Percentiles rank a stretch among this genome's conserved stretches.
phyloP scores from a whole-genome alignment of 495 filamentous ascomycete genomes.

The Hypoxylon crocopeplum region DNA sequence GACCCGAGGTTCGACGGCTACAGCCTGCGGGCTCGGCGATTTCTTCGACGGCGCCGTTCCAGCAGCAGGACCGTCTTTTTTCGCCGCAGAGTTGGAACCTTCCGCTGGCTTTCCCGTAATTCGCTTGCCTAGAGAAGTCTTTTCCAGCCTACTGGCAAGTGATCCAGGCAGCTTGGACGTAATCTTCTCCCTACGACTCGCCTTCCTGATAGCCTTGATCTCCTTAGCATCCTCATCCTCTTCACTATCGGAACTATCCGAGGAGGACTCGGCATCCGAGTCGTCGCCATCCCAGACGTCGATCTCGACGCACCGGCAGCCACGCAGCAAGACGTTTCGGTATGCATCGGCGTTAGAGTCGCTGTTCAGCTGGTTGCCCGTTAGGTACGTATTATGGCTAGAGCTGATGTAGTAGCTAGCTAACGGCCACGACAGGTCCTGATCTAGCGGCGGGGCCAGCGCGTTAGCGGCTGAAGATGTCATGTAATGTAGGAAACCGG shows the following conservation, averaged over 20 bases:
- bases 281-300: slow-evolving; percentile 92
- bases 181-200: slow-evolving; percentile 42
- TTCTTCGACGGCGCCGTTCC: slow-evolving; percentile 27
- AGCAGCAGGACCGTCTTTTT: not conserved
- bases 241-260: slow-evolving; percentile 31
- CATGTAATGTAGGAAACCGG: slow-evolving; percentile 66
- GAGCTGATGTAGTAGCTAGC: slow-evolving; percentile 90
- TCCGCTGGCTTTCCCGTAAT: slow-evolving; percentile 34
- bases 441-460: slow-evolving; percentile 43
- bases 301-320: slow-evolving; percentile 94
- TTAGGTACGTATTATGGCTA: slow-evolving; percentile 95
- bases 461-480: slow-evolving; percentile 59
- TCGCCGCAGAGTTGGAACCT: not conserved
- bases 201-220: slow-evolving; percentile 36
- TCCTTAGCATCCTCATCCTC: slow-evolving; percentile 34
- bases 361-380: slow-evolving; percentile 89
- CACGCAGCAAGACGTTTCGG: slow-evolving; percentile 78
- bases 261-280: slow-evolving; percentile 48
- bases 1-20: slow-evolving; percentile 72
- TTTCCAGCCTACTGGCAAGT: slow-evolving; percentile 44
- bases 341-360: slow-evolving; percentile 82
- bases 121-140: no score
- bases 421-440: slow-evolving; percentile 70
- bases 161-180: slow-evolving; percentile 43
- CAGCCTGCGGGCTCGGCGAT: slow-evolving; percentile 41